phyloP scores from a whole-genome alignment of 495 filamentous ascomycete species.

The Penicillium arizonense region DNA sequence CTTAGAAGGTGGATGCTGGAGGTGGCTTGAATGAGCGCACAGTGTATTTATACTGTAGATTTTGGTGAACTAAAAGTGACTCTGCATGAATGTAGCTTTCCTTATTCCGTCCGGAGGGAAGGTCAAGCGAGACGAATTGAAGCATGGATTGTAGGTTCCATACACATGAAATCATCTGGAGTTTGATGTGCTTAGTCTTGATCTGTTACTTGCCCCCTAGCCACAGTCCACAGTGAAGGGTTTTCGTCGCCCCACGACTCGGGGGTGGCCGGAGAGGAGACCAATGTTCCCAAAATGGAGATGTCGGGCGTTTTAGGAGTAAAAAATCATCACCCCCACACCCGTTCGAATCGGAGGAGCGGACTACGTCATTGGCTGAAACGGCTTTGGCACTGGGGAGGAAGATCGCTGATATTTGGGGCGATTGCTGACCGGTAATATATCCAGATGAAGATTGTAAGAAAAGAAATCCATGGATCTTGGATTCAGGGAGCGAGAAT shows the following conservation, averaged over 20 bases:
- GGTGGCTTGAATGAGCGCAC: constrained; percentile 15
- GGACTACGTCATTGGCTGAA: constrained; percentile 1
- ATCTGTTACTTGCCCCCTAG: background rate
- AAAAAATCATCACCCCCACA: constrained; percentile 11
- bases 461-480: background rate
- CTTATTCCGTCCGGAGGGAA: too few relatives aligned
- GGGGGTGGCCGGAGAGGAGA: constrained; percentile 12
- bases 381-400: too few relatives aligned
- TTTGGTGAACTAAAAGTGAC: background rate
- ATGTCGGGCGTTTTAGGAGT: constrained; percentile 28
- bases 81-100: background rate
- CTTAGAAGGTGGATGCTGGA: constrained; percentile 6
- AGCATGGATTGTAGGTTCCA: too few relatives aligned
- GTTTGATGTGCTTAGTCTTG: background rate
- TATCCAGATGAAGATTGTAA: background rate
- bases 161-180: too few relatives aligned
- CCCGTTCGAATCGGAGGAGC: background rate
- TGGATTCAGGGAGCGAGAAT: background rate
- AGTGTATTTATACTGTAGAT: background rate
- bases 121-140: too few relatives aligned
- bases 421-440: too few relatives aligned
- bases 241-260: constrained; percentile 13
- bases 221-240: background rate
- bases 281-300: constrained; percentile 9
- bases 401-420: too few relatives aligned